Conservation (phyloP, 2,329 filamentous ascomycete species). For the Talaromyces verruculosus region DNA sequence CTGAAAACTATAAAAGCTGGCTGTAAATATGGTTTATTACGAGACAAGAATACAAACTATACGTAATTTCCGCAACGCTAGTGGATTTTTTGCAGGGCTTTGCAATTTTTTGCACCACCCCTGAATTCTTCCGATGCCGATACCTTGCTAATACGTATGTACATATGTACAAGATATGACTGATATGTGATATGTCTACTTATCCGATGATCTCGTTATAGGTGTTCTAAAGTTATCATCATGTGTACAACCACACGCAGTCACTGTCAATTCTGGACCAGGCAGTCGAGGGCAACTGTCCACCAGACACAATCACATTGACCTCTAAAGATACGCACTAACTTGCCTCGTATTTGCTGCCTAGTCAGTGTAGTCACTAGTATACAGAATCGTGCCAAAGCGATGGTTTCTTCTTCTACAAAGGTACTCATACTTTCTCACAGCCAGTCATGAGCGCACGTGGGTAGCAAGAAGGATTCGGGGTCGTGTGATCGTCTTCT, state of each 20-base stretch:
- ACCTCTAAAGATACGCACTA: neutral
- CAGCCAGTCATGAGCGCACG: conserved; percentile 14
- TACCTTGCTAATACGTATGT: neutral
- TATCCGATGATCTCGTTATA: neutral
- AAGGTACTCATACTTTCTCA: neutral
- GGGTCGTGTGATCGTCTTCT: conserved; percentile 13
- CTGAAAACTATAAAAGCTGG: neutral
- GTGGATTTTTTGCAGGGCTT: neutral
- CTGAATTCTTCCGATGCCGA: conserved; percentile 6
- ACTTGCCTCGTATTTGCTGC: neutral
- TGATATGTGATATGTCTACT: neutral
- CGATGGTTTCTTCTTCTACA: neutral
- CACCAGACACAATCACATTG: conserved; percentile 1
- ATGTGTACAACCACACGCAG: neutral
- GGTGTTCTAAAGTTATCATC: neutral
- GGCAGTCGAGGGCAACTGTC: neutral
- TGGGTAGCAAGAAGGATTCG: neutral
- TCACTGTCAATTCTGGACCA: neutral
- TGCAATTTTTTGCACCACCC: neutral
- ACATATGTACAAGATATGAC: neutral
- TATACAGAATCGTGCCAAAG: neutral
- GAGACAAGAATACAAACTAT: neutral
- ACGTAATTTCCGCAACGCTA: neutral
- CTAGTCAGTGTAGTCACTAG: neutral
- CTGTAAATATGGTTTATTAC: neutral